Conservation (phyloP, 129 eudicot genomes). For the Escallonia herrerae region DNA sequence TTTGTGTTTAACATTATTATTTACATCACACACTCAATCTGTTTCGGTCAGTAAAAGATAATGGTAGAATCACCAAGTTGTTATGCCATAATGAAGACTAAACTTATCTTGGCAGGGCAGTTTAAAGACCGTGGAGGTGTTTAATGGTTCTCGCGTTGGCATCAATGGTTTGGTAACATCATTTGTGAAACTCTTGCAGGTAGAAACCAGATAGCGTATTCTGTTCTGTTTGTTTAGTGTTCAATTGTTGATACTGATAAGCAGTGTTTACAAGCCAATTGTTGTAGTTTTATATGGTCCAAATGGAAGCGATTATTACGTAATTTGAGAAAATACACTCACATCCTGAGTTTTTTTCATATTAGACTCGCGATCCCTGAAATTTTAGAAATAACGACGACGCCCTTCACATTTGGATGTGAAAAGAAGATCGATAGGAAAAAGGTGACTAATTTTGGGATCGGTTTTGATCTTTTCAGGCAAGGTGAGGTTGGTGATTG, state of each 20-base stretch:
- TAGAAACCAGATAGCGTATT: too few species aligned
- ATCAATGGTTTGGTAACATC: constrained; percentile 81
- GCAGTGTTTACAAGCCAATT: neutral
- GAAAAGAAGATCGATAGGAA: too few species aligned
- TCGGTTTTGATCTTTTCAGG: too few species aligned
- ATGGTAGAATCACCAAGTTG: constrained; percentile 1
- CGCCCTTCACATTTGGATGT: too few species aligned
- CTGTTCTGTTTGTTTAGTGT: neutral
- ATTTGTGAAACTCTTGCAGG: constrained; percentile 85
- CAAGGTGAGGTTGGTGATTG: too few species aligned
- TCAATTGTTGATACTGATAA: neutral
- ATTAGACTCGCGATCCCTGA: too few species aligned
- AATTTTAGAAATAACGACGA: too few species aligned
- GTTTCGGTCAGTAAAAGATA: neutral
- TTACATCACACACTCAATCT: neutral
- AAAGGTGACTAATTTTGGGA: too few species aligned
- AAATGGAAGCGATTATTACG: neutral
- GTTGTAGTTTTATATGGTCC: neutral
- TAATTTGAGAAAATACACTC: neutral
- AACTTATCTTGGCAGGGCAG: constrained; percentile 50
- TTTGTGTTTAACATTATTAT: neutral
- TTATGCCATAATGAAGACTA: constrained; percentile 13
- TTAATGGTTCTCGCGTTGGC: constrained; percentile 48
- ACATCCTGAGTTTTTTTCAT: too few species aligned
- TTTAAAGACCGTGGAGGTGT: constrained; percentile 55